Percentiles rank a stretch among this genome's conserved stretches.
These are phyloP conservation scores for Aspergillus sp. DNA, from an alignment of 2,329 filamentous ascomycete genomes.

Conservation along the genomic window DNA sequence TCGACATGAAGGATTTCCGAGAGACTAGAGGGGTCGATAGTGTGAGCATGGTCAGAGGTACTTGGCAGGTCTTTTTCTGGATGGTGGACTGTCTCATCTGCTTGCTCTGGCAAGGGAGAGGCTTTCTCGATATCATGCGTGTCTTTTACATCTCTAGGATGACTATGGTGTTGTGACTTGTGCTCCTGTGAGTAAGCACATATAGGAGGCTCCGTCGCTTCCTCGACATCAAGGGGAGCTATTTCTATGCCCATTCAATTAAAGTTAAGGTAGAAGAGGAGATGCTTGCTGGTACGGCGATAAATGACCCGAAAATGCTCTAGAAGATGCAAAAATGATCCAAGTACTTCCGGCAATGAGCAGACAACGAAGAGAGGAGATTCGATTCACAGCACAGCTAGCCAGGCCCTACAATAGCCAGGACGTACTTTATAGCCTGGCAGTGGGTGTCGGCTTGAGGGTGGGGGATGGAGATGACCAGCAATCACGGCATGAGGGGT, in stretches of 20 bases:
- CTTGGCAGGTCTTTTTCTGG: constrained; percentile 1
- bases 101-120: constrained; percentile 3
- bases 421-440: constrained; percentile 9
- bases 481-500: constrained; percentile 16
- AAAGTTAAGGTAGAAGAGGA: constrained; percentile 9
- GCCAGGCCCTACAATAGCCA: background rate
- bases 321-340: background rate
- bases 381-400: constrained; percentile 1
- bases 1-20: constrained; percentile 23
- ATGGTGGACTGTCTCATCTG: constrained; percentile 1
- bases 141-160: constrained; percentile 19
- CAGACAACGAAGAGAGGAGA: background rate
- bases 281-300: background rate
- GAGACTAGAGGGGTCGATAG: constrained; percentile 21
- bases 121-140: constrained; percentile 19
- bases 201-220: constrained; percentile 43
- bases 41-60: constrained; percentile 26
- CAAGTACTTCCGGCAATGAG: constrained; percentile 1
- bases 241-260: constrained; percentile 44
- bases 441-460: background rate
- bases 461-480: constrained; percentile 5
- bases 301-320: background rate
- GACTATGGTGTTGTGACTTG: constrained; percentile 20
- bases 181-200: constrained; percentile 32
- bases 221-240: constrained; percentile 40